Evolutionary conservation across 2,329 filamentous ascomycete genomes (phyloP), one percentile per base, ranked within the genome.

Genomic region (Cyphellophora attinorum): DNA sequence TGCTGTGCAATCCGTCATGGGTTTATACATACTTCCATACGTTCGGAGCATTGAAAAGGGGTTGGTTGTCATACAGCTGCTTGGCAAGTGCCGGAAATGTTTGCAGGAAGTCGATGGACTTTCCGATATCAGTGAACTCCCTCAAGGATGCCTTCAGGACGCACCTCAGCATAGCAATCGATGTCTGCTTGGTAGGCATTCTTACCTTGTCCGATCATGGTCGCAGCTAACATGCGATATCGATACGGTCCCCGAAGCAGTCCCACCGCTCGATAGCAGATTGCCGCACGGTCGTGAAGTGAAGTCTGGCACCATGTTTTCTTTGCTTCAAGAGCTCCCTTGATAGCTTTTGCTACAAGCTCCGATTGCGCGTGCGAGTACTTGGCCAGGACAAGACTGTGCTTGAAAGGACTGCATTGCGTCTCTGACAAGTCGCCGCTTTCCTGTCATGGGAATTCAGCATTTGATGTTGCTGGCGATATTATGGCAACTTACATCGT

Each of bases 1-100:
- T 14, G 27, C 34, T 31, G 16, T 36, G n/a, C 27, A 18, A 19
- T 14, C 16, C 23, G 25, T 17, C 16, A 14, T 31, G 70, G 67
- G 89, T 73, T 61, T 93, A 85, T 42, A 83, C 71, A 19, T 84
- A 51, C 59, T 94, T 94, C 86, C 86, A 94, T 27, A 93, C 74
- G 27, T 85, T 85, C 2, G 81, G 65, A 2, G 82, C 68, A 62
- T 95, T 77, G 65, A 91, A 84, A 34, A 68, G 72, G 10, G 89
- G 89, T 62, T 96, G 89, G 55, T 67, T 76, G 2, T 61, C 84
- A 3, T 82, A 81, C 1, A 44, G 81, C 41, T 54, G 70, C 19
- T 83, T 80, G 0, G 70, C 70, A 6, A 50, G 51, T 4, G 71
- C 70, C 29, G 79, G 74, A 44, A 74, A 84, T 61, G 72, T 82